phyloP scores from a whole-genome alignment of 768 basidiomycete species.

The Mycena polygramma region DNA sequence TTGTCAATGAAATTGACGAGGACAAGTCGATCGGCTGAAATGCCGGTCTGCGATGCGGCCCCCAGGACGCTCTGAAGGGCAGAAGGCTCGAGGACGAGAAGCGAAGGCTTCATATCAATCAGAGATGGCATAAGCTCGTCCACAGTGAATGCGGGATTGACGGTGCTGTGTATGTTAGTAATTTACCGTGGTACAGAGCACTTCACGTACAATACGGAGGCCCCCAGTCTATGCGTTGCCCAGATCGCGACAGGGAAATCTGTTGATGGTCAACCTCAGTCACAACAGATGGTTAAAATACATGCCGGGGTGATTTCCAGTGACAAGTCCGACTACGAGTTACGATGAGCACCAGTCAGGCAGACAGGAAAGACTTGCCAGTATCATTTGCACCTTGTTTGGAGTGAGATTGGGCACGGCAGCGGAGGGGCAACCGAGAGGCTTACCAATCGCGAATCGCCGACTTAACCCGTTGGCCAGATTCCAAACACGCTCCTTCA shows the following conservation, averaged over 20 bases:
- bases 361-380: not conserved
- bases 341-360: not conserved
- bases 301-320: slow-evolving; percentile 23
- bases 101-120: slow-evolving; percentile 21
- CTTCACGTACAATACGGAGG: slow-evolving; percentile 2
- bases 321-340: slow-evolving; percentile 18
- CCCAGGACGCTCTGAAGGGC: slow-evolving; percentile 1
- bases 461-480: slow-evolving; percentile 22
- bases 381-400: not conserved
- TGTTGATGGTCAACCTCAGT: not conserved
- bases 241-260: slow-evolving; percentile 24
- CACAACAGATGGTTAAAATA: not conserved
- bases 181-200: not conserved
- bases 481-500: slow-evolving; percentile 7
- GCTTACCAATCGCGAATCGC: not conserved
- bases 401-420: not conserved
- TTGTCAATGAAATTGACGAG: not conserved
- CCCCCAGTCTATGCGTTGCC: slow-evolving; percentile 25
- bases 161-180: slow-evolving; percentile 1
- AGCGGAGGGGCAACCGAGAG: not conserved
- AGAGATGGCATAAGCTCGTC: slow-evolving; percentile 8
- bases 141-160: slow-evolving; percentile 21
- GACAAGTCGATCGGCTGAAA: not conserved
- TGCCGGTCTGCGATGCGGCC: not conserved
- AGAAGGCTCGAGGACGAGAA: slow-evolving; percentile 17